These are phyloP conservation scores for Umbilicaria muhlenbergii DNA, from an alignment of 495 filamentous ascomycete species.

Conservation along the genomic window DNA sequence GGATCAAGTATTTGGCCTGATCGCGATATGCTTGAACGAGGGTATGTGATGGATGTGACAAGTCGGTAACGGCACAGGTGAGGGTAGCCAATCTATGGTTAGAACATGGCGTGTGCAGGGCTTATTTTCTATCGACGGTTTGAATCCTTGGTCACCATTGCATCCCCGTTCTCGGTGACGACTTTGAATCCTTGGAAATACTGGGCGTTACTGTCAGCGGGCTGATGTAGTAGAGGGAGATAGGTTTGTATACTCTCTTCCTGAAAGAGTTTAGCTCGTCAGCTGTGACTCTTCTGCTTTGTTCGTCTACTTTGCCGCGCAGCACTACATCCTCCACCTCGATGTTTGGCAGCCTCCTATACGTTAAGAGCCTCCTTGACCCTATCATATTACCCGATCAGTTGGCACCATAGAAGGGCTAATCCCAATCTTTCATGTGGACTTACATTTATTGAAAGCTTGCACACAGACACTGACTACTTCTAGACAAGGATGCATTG, in stretches of 20 bases:
- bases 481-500: constrained; percentile 60
- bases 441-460: constrained; percentile 70
- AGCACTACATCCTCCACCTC: constrained; percentile 31
- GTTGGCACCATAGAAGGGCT: not conserved
- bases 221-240: not conserved
- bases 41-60: no score
- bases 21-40: no score
- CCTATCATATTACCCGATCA: constrained; percentile 28
- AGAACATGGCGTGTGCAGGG: no score
- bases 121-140: no score
- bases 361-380: constrained; percentile 78
- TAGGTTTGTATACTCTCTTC: constrained; percentile 23
- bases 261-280: constrained; percentile 74
- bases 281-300: constrained; percentile 32
- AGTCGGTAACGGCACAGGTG: no score
- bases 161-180: not conserved
- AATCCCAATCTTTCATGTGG: not conserved
- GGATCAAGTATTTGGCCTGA: no score
- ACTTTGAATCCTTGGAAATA: constrained; percentile 35
- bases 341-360: constrained; percentile 51
- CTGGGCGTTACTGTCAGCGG: constrained; percentile 6
- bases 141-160: no score
- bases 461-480: constrained; percentile 71
- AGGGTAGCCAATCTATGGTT: no score
- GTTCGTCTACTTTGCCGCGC: constrained; percentile 21